Evolutionary conservation across 192 early-diverging fungal species (phyloP), one percentile per base, ranked within the genome.

Genomic region (Jimgerdemannia flammicorona): DNA sequence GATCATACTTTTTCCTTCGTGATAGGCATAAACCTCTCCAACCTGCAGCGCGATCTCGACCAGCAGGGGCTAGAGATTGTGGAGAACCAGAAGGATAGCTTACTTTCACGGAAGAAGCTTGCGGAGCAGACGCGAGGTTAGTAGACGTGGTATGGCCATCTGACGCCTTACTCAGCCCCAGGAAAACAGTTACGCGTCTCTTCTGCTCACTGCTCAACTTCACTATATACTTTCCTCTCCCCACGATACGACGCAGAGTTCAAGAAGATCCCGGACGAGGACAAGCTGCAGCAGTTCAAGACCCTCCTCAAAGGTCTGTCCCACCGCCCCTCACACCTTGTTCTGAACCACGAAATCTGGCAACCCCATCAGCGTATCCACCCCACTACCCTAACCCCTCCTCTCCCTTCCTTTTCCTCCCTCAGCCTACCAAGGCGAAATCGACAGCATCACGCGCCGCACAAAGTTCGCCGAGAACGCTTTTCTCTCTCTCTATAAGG

Each of bases 41-140:
- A 43, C 1, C 80, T 97, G 18, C 91, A 96, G 73, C 85, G 86
- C 4, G 84, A 87, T 14, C 88, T 97, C 67, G 96, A 96, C 75
- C 80, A 84, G 14, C 86, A 95, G 41, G 92, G 94, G 17, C 76
- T 94, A 3, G 88, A 89, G 20, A 91, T 97, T 44, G 85, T 96
- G 69, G 93, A 95, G 72, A 94, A 95, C 74, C 96, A 96, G 74
- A 95, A 93, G 77, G 90, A 91, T 74, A 86, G 88, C 3, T 75
- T 94, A 11, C 85, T 89, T 63, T 91, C 87, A 43, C 84, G 95
- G 70, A 95, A 95, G 79, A 87, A 88, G 72, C 86, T 97, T 10
- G 92, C 96, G 18, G 96, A 97, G 74, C 84, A 92, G 72, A 98
- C 96, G 43, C 93, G 95, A 87, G 92, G 91, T 91, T 75, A 39